Conservation (phyloP, 768 basidiomycete species). For the Mycena kentingensis region DNA sequence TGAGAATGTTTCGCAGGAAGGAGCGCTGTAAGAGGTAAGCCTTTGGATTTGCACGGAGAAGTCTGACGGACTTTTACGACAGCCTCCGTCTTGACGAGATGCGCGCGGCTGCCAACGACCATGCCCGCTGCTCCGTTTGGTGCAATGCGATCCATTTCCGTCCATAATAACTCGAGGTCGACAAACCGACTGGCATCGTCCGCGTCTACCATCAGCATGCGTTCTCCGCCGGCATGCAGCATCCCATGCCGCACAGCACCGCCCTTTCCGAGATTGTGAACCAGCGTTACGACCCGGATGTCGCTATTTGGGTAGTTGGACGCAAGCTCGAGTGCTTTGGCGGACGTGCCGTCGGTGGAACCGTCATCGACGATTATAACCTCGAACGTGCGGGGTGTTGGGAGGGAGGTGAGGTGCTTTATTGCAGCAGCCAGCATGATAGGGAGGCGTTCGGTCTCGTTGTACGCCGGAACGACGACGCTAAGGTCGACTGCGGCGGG, state of each 20-base stretch:
- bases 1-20: conserved; percentile 83
- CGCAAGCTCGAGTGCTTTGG: conserved; percentile 65
- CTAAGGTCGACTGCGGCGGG: conserved; percentile 67
- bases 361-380: conserved; percentile 92
- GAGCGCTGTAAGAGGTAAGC: conserved; percentile 66
- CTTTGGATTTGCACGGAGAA: conserved; percentile 1
- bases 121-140: conserved; percentile 56
- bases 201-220: conserved; percentile 90
- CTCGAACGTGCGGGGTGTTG: conserved; percentile 62
- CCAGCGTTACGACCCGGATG: conserved; percentile 77
- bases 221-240: conserved; percentile 73
- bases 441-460: conserved; percentile 83
- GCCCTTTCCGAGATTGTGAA: conserved; percentile 87
- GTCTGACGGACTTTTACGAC: conserved; percentile 79
- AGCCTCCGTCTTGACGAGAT: conserved; percentile 88
- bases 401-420: conserved; percentile 52
- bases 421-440: conserved; percentile 81
- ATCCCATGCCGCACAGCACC: conserved; percentile 93
- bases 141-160: conserved; percentile 64
- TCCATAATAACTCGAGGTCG: conserved; percentile 81
- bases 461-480: conserved; percentile 89
- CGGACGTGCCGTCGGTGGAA: conserved; percentile 73
- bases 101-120: conserved; percentile 88
- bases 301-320: conserved; percentile 54
- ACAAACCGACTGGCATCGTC: conserved; percentile 90